Base-by-base conservation (phyloP, 192 early-diverging fungal genomes). In the Dimargaris xerosporica region DNA sequence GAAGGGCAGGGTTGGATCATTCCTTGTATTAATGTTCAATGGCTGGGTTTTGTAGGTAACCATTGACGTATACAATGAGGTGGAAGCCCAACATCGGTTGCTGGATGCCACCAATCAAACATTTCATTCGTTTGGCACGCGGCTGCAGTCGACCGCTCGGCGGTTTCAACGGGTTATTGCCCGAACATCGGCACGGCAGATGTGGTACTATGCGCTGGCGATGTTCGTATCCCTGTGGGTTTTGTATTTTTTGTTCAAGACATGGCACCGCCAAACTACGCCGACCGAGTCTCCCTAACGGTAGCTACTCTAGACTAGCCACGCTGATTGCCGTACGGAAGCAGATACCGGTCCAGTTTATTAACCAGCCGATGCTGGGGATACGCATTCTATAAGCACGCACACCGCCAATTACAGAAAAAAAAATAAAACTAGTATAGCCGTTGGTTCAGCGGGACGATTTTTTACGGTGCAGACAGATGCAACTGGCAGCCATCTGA, bases 81-180 rank as follows among this genome's bases (percentile, higher is more conserved):
- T 59, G 3, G 16, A 59, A 42, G 31, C 13, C 31, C 56, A 59
- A 41, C 56, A 59, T 34, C 31, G 31, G 3, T 29, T 59, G 19
- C 31, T 59, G 41, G 56, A 29, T 19, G 16, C 19, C 9, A 59
- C 56, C 56, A 34, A 39, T 34, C 56, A 41, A 23, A 13, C 34
- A 9, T 39, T 59, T 28, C 31, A 23, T 16, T 19, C 16, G 17
- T 59, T 59, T 29, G 56, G 56, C 1, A 16, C 19, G 5, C 56
- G 56, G 41, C 31, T 59, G 28, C 30, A 15, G 56, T 59, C 56
- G 3, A 59, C 56, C 34, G 19, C 34, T 19, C 34, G 41, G 11
- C 56, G 56, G 23, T 59, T 59, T 34, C 56, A 59, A 42, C 19
- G 31, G 56, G 56, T 59, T 34, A 59, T 59, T 28, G 56, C 56